Conservation (phyloP, 2,329 filamentous ascomycete species). For the Aureobasidium sp. region DNA sequence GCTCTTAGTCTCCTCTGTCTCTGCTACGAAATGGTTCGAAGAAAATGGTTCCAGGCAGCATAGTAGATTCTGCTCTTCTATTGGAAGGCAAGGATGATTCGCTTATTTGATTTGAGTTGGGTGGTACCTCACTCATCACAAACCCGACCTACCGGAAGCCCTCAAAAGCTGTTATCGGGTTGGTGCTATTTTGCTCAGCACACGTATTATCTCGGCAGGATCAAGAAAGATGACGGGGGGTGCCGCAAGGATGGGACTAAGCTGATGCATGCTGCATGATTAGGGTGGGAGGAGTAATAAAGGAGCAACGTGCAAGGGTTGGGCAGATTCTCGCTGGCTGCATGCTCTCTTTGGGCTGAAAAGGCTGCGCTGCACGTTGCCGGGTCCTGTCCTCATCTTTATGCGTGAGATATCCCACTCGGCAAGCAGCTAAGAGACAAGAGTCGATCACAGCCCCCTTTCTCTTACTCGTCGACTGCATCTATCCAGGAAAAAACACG, state of each 20-base stretch:
- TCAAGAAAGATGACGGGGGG: constrained; percentile 9
- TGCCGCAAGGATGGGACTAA: constrained; percentile 1
- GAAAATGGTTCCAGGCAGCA: not conserved
- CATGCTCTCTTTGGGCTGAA: not conserved
- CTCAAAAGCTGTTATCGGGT: not conserved
- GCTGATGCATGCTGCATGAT: not conserved
- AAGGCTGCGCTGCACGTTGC: not conserved
- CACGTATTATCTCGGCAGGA: not conserved
- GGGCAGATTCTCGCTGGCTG: not conserved
- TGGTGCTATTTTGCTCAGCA: not conserved
- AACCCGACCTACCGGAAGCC: constrained; percentile 7
- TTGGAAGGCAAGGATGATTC: not conserved
- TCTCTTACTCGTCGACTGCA: constrained; percentile 5
- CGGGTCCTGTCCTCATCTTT: not conserved
- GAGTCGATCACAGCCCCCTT: not conserved
- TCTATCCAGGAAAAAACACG: not conserved
- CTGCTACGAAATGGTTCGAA: not conserved
- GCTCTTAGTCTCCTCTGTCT: not conserved
- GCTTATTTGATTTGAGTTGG: not conserved
- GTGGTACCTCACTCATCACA: not conserved
- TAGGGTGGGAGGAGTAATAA: constrained; percentile 1
- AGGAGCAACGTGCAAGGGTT: constrained; percentile 8
- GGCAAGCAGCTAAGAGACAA: not conserved
- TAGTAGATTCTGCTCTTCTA: not conserved
- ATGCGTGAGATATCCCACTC: not conserved